Base-by-base conservation (phyloP, 371 early-diverging fungal genomes). In the Umbelopsis sp. region DNA sequence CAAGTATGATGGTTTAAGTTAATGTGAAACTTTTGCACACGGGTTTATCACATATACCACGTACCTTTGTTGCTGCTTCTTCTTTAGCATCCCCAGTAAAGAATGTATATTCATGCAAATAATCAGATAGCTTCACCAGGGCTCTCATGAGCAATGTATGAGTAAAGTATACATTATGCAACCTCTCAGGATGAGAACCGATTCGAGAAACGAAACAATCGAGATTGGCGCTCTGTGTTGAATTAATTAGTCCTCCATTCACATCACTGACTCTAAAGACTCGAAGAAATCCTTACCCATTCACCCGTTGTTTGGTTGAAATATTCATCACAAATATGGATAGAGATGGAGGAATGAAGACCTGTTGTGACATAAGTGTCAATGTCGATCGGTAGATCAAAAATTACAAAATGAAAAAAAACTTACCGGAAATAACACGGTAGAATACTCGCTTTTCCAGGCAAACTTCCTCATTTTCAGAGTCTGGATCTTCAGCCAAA, bases 321-420 rank as follows among this genome's bases (percentile, higher is more conserved):
- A 82, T 90, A 93, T 75, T 98, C 92, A 63, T 94, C 87, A 74
- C 98, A 98, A 50, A 99, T 94, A 77, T 99, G 99, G 24, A 95
- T 93, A 0, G 98, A 97, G n/a, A 97, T 97, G 24, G 98, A 98
- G 0, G 97, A 86, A 73, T 99, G 99, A 22, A 99, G 85, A 1
- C 95, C 90, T 66, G 37, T n/a, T 50, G 52, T 45, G 20, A 63
- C 29, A 14, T 66, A 12, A 22, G 35, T 10, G 35, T 12, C 50
- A 44, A 48, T 25, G 20, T n/a, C 41, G 7, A 38, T 38, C 22
- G 5, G 20, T 35, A 48, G 25, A 45, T 41, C 44, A 41, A 11
- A 3, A 11, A 3, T 24, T 38, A 12, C 44, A 66, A 25, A 22
- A 22, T 22, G 22, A 22, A 38, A 1, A 8, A 25, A 12, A 22